Evolutionary conservation across 345 rosid species (phyloP).

Genomic region (Pseudoturritis turrita): DNA sequence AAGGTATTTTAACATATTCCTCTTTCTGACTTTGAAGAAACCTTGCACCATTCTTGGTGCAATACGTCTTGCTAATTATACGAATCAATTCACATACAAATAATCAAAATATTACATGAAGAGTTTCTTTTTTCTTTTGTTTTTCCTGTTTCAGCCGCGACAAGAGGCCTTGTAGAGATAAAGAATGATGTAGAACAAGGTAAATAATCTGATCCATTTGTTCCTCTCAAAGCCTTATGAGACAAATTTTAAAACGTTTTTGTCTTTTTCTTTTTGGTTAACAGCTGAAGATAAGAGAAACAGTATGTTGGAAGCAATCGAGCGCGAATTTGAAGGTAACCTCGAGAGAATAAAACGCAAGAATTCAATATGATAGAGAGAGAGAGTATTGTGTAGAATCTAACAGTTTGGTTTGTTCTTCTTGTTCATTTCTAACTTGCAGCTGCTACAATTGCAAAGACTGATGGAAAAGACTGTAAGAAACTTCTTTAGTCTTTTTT

Average conservation of each 20-base stretch:
- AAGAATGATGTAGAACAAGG: constrained; percentile 17
- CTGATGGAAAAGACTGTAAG: constrained; percentile 20
- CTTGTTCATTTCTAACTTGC: constrained; percentile 10
- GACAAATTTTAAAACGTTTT: neutral
- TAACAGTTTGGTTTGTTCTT: constrained; percentile 13
- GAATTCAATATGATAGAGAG: neutral
- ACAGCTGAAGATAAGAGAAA: constrained; percentile 25
- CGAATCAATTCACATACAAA: neutral
- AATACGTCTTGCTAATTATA: neutral
- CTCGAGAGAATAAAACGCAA: neutral
- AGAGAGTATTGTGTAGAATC: neutral
- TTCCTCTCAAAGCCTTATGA: neutral
- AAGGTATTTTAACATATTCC: constrained; percentile 23
- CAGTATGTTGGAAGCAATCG: constrained; percentile 26
- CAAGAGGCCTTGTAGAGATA: constrained; percentile 15
- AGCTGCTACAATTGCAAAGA: constrained; percentile 25
- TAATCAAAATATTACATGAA: neutral
- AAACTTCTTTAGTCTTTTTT: neutral
- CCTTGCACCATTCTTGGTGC: constrained; percentile 2
- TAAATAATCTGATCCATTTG: neutral
- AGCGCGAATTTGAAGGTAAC: constrained; percentile 30
- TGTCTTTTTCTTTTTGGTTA: neutral
- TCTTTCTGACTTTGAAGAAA: neutral
- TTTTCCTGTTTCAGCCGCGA: constrained; percentile 20
- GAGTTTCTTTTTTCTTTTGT: neutral